Base-by-base conservation (phyloP, 192 early-diverging fungal genomes). In the Coemansia pectinata region DNA sequence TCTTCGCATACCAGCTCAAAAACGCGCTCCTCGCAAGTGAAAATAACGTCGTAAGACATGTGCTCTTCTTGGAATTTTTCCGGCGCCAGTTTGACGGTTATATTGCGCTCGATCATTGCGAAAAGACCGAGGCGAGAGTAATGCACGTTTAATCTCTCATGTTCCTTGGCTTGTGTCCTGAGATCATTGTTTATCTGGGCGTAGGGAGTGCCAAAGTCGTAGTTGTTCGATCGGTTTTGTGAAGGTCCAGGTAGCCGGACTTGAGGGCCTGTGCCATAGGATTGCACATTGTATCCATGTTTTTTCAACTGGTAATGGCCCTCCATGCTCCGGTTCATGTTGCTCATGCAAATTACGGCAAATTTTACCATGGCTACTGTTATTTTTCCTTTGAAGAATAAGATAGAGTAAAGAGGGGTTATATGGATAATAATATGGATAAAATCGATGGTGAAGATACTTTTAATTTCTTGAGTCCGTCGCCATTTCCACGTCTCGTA, bases 261-360 rank as follows among this genome's bases (percentile, higher is more conserved):
- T 45, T 89, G 90, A 2, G 88, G 89, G 33, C 97, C 97, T 3
- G 96, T 99, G 8, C 97, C 97, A 66, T 86, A 99, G 0, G 96
- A 97, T 39, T 83, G 73, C 31, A 97, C 91, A 66, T 91, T 87
- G 76, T 93, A 96, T 2, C 92, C 93, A 19, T 89, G 74, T 44
- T 84, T 70, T 48, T 85, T 86, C 31, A 96, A 83, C 41, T 93
- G 91, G 78, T 89, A 85, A 65, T 97, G 95, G 0, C 90, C 96
- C 70, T 99, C 97, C 97, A 99, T 99, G 76, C 91, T 93, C 36
- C 97, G 86, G 76, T 99, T 99, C 85, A 95, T 95, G 72, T 99
- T 99, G 67, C 93, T 96, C 27, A 95, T 94, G 69, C 97, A 99
- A 40, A 99, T 92, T 4, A 99, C 94, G 2, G 96, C 96, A 70